Base-by-base conservation (phyloP, 2,329 filamentous ascomycete genomes). In the Dendryphion nanum region DNA sequence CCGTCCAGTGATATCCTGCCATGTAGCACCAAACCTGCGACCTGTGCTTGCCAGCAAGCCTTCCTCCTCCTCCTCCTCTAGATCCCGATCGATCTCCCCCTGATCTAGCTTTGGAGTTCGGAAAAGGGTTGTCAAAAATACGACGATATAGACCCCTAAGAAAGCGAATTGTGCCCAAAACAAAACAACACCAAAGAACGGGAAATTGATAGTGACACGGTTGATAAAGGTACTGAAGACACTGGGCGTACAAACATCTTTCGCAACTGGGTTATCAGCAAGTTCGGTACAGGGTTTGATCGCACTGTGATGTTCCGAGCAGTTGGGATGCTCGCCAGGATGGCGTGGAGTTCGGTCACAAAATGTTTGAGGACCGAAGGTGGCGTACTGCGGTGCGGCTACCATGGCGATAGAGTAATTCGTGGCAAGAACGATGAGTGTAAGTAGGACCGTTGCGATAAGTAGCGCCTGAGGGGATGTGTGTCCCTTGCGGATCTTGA, bases 131-230 rank as follows among this genome's bases (percentile, higher is more conserved):
- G 86, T 85, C 16, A 89, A 42, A 52, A 95, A 86, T 10, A 95
- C 83, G 38, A 95, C 69, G 7, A 95, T 65, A 66, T 95, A 96
- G 15, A 96, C 67, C 17, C 72, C 85, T 30, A 98, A 69, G 70
- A 98, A 97, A 10, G 78, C 86, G 60, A 96, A 97, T 57, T 98
- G 93, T 0, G 89, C 87, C 89, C 90, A 98, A 66, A 97, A 98
- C 51, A 88, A 79, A n/a, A 97, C 72, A 8, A 85, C 82, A 8
- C 93, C 93, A 58, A 98, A 95, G 61, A 96, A 89, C 5, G 93
- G 90, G 77, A 93, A 98, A 61, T 94, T 95, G 58, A 95, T 79
- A 16, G 87, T 90, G 44, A 96, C 81, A 30, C 90, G 83, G 67
- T 97, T 96, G 48, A 98, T 75, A 67, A 98, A 95, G 0, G 88